Conservation (phyloP, 1,284 basidiomycete species). For the Ceratobasidium sp. region DNA sequence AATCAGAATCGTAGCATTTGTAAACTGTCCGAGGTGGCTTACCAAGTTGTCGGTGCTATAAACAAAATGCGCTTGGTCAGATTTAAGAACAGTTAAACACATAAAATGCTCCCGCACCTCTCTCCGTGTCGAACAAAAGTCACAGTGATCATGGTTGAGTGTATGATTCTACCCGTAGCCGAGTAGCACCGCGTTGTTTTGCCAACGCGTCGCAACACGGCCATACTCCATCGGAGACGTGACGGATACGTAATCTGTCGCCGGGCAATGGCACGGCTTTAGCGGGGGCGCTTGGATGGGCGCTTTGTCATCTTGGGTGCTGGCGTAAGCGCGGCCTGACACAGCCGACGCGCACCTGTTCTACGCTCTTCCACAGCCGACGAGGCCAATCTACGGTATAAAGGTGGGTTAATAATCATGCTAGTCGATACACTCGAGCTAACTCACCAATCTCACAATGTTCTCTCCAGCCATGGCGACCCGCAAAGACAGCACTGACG, state of each 20-base stretch:
- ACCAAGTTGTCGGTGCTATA: slow-evolving; percentile 36
- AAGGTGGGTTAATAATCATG: too few relatives aligned
- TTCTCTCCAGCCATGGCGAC: slow-evolving; percentile 53
- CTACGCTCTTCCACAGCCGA: slow-evolving; percentile 48
- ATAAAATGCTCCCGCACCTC: slow-evolving; percentile 72
- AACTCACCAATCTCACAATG: too few relatives aligned
- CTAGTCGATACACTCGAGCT: too few relatives aligned
- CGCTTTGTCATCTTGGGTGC: too few relatives aligned
- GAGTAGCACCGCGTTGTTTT: slow-evolving; percentile 14
- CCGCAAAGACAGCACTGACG: slow-evolving; percentile 61
- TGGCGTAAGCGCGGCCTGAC: slow-evolving; percentile 31
- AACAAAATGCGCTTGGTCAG: slow-evolving; percentile 11
- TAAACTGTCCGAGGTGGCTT: slow-evolving; percentile 54
- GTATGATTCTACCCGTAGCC: not conserved
- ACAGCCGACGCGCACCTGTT: slow-evolving; percentile 46
- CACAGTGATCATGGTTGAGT: slow-evolving; percentile 58
- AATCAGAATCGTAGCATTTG: not conserved
- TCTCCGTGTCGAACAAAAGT: slow-evolving; percentile 80
- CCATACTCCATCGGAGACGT: slow-evolving; percentile 11
- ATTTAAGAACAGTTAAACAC: slow-evolving; percentile 58
- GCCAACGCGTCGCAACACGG: slow-evolving; percentile 23
- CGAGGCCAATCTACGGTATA: too few relatives aligned
- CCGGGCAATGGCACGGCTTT: too few relatives aligned
- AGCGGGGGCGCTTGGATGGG: too few relatives aligned
- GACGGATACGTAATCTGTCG: too few relatives aligned